These are phyloP conservation scores for Debaryomycetaceae sp. DNA, from an alignment of 1,139 yeast genomes.

Conservation along the genomic window DNA sequence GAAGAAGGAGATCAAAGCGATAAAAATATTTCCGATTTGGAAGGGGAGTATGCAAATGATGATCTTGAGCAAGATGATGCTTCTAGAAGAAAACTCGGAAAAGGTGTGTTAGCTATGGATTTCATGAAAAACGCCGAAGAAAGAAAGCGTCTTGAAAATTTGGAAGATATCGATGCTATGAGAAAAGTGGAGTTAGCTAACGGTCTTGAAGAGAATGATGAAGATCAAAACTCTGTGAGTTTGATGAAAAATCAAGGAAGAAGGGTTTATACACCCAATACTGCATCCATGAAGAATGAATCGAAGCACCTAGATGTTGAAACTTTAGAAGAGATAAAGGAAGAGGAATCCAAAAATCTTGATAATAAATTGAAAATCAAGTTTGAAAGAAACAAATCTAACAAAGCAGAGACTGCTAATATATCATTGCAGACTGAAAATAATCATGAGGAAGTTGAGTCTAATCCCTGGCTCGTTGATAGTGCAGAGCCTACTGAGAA, in stretches of 20 bases:
- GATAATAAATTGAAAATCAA: slow-evolving; percentile 35
- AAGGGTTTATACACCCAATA: slow-evolving; percentile 75
- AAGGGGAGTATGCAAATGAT: slow-evolving; percentile 41
- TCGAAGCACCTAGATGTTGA: slow-evolving; percentile 39
- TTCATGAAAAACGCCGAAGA: slow-evolving; percentile 89
- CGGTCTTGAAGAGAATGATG: slow-evolving; percentile 36
- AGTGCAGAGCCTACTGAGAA: slow-evolving; percentile 36
- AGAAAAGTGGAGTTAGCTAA: slow-evolving; percentile 44
- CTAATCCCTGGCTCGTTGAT: slow-evolving; percentile 71
- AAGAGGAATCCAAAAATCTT: slow-evolving; percentile 52
- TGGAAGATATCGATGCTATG: slow-evolving; percentile 49
- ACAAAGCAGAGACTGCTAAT: slow-evolving; percentile 6
- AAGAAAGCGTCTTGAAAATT: slow-evolving; percentile 54
- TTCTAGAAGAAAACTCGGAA: slow-evolving; percentile 52
- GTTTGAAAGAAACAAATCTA: slow-evolving; percentile 12
- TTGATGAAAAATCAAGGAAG: slow-evolving; percentile 71
- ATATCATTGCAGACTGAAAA: neutral
- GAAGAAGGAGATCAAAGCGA: slow-evolving; percentile 54
- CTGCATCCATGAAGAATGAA: slow-evolving; percentile 42
- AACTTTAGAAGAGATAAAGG: slow-evolving; percentile 48
- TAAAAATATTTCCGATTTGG: slow-evolving; percentile 50
- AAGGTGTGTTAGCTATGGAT: slow-evolving; percentile 90
- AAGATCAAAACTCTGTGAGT: slow-evolving; percentile 37
- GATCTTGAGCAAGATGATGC: slow-evolving; percentile 30
- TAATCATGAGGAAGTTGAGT: slow-evolving; percentile 8